A percentile compares a stretch with the other conserved stretches of the same genome.
Conservation (phyloP, 129 eudicot species). For the Chrysanthemum makinoi region DNA sequence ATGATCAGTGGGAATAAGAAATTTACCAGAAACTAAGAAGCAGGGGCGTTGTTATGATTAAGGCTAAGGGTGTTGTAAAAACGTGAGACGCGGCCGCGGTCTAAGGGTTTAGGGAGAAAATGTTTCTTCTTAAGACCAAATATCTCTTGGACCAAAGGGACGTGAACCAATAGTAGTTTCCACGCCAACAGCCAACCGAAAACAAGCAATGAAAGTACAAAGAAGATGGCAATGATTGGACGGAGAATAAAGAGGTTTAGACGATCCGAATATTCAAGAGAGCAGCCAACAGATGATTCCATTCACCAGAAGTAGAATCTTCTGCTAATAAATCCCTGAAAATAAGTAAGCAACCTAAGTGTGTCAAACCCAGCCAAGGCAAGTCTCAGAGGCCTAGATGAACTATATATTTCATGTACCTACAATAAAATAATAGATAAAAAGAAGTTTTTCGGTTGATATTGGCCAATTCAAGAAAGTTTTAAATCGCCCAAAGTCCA, state of each 20-base stretch:
- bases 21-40: constrained; percentile 22
- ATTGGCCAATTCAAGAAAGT: background rate
- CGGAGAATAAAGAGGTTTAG: constrained; percentile 40
- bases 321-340: constrained; percentile 26
- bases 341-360: constrained; percentile 7
- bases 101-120: constrained; percentile 53
- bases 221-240: constrained; percentile 44
- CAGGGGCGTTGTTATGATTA: constrained; percentile 6
- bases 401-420: background rate
- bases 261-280: constrained; percentile 28
- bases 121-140: constrained; percentile 70
- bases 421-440: background rate
- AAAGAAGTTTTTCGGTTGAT: background rate
- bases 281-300: constrained; percentile 32
- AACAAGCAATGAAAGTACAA: constrained; percentile 40
- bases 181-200: constrained; percentile 82
- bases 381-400: background rate
- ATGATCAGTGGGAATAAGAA: background rate
- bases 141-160: constrained; percentile 87
- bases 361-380: background rate
- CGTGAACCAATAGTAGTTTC: constrained; percentile 78
- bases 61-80: constrained; percentile 43
- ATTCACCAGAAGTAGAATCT: constrained; percentile 14
- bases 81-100: constrained; percentile 44
- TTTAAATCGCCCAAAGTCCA: background rate